phyloP scores from a whole-genome alignment of 441 rosid genomes.

The Erysimum cheiri region DNA sequence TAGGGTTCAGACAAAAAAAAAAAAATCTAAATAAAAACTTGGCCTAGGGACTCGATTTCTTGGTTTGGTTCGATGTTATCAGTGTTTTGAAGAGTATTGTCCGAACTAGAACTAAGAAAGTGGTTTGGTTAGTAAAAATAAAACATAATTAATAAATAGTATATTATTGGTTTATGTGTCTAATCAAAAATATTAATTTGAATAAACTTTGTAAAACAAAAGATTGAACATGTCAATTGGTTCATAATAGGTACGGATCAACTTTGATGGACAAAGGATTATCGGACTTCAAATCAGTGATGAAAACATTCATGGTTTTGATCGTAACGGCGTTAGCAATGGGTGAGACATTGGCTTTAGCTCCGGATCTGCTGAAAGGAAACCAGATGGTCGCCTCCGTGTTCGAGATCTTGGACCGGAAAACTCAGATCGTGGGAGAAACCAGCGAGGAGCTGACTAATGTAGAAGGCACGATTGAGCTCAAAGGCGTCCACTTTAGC shows the following conservation, averaged over 20 bases:
- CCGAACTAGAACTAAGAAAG: no score
- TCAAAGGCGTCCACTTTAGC: conserved; percentile 68
- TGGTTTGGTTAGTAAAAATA: no score
- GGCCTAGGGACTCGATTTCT: not conserved
- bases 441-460: conserved; percentile 59
- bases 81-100: no score
- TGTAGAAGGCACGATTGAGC: conserved; percentile 76
- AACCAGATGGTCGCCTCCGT: conserved; percentile 92
- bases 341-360: conserved; percentile 91
- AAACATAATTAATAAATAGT: no score
- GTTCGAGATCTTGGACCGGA: conserved; percentile 78
- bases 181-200: not conserved
- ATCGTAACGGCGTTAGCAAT: conserved; percentile 94
- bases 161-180: no score
- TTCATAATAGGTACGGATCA: conserved; percentile 79
- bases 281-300: conserved; percentile 76
- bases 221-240: no score
- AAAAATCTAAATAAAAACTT: no score
- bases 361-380: conserved; percentile 90
- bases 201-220: no score
- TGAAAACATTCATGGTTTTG: conserved; percentile 96
- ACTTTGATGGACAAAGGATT: conserved; percentile 86
- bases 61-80: no score
- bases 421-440: conserved; percentile 67
- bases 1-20: not conserved